Conservation (phyloP, 2,329 filamentous ascomycete species). For the Chrysoporthe austroafricana region DNA sequence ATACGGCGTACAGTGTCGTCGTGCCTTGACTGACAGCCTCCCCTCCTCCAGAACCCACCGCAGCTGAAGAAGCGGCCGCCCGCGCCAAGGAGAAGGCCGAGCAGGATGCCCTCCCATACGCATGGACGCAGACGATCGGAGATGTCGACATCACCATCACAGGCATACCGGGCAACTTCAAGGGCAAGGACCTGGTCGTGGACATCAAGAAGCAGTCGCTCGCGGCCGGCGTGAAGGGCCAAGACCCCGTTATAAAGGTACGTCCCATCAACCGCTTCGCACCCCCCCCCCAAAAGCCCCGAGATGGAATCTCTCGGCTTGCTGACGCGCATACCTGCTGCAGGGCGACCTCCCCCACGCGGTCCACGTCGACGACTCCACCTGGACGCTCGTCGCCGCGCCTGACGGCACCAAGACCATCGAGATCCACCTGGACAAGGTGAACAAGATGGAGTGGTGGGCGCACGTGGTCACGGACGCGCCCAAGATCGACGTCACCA, state of each 20-base stretch:
- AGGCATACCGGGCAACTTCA: constrained; percentile 76
- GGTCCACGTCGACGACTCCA: constrained; percentile 83
- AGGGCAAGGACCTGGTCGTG: constrained; percentile 81
- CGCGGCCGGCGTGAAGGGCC: constrained; percentile 83
- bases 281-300: no score
- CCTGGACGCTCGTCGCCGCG: constrained; percentile 84
- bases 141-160: constrained; percentile 81
- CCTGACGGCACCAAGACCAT: constrained; percentile 70
- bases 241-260: constrained; percentile 83
- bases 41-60: constrained; percentile 51
- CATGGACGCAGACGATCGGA: constrained; percentile 91
- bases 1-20: no score
- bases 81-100: constrained; percentile 79
- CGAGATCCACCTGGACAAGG: constrained; percentile 89
- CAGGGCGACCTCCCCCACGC: constrained; percentile 85
- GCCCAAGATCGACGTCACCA: constrained; percentile 91
- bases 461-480: constrained; percentile 84
- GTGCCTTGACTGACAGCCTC: constrained; percentile 29
- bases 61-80: constrained; percentile 61
- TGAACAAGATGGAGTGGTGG: constrained; percentile 99
- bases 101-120: constrained; percentile 91
- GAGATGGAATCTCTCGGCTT: background rate
- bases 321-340: background rate
- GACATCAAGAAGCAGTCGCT: constrained; percentile 80
- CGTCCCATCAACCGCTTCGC: background rate